Conservation (phyloP, 192 early-diverging fungal species). For the Backusella luteola region DNA sequence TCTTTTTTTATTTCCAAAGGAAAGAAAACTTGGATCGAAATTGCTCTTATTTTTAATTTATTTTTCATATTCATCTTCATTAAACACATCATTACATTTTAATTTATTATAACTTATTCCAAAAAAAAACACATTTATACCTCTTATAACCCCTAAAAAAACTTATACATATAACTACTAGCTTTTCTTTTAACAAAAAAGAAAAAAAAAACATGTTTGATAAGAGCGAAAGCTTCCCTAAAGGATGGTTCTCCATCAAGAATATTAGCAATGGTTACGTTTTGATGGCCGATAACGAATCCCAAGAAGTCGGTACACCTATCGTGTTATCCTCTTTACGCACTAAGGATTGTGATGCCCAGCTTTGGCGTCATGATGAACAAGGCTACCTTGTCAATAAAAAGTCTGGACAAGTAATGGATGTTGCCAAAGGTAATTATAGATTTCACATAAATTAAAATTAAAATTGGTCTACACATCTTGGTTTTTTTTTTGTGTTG, state of each 20-base stretch:
- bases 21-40: constrained; percentile 3
- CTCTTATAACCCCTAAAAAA: constrained; percentile 1
- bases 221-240: constrained; percentile 27
- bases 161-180: not conserved
- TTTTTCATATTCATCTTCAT: not conserved
- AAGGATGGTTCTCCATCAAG: constrained; percentile 39
- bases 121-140: constrained; percentile 10
- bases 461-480: not conserved
- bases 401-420: constrained; percentile 32
- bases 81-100: not conserved
- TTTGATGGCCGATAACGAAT: constrained; percentile 20
- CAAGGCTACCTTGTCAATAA: constrained; percentile 27
- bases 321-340: constrained; percentile 26
- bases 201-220: constrained; percentile 9
- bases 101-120: not conserved
- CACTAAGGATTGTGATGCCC: constrained; percentile 22
- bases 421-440: constrained; percentile 24
- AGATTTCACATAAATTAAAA: not conserved
- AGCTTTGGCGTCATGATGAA: constrained; percentile 25
- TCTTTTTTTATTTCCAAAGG: not conserved
- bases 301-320: constrained; percentile 17
- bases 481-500: not conserved
- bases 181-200: not conserved
- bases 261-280: constrained; percentile 29
- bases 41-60: constrained; percentile 6